phyloP scores from a whole-genome alignment of 257 asterid species.

The Agastache rugosa region DNA sequence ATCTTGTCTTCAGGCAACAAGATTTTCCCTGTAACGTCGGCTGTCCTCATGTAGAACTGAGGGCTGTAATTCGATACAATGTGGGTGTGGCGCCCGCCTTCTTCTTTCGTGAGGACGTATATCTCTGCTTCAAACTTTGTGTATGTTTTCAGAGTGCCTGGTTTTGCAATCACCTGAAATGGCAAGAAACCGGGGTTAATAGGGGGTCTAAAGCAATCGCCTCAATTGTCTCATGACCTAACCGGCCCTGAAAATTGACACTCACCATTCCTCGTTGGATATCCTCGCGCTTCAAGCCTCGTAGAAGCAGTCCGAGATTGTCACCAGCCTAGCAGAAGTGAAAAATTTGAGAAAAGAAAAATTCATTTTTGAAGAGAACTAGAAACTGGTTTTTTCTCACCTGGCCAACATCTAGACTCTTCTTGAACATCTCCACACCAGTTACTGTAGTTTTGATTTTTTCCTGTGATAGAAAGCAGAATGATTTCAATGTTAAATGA shows the following conservation, averaged over 20 bases:
- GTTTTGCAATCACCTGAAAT: slow-evolving; percentile 88
- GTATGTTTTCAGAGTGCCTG: slow-evolving; percentile 78
- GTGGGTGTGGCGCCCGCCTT: slow-evolving; percentile 98
- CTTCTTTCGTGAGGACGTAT: slow-evolving; percentile 96
- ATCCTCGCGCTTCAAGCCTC: slow-evolving; percentile 97
- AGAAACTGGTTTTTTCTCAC: slow-evolving; percentile 41
- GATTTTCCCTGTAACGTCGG: slow-evolving; percentile 92
- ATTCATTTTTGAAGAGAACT: neutral
- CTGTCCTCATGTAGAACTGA: slow-evolving; percentile 96
- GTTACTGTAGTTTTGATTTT: slow-evolving; percentile 85
- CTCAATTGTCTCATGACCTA: neutral
- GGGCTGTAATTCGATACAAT: slow-evolving; percentile 87
- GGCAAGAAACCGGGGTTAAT: neutral
- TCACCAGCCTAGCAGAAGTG: slow-evolving; percentile 84
- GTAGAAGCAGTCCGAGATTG: slow-evolving; percentile 91
- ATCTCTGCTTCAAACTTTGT: slow-evolving; percentile 95
- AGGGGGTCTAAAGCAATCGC: neutral
- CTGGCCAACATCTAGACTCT: slow-evolving; percentile 89
- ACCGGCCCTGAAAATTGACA: neutral
- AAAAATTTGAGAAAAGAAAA: neutral
- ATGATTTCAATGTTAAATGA: slow-evolving; percentile 21
- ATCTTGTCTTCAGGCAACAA: slow-evolving; percentile 92
- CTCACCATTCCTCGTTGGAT: slow-evolving; percentile 91
- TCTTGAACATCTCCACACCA: slow-evolving; percentile 99
- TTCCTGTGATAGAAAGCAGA: slow-evolving; percentile 53